A percentile compares a stretch with the other conserved stretches of the same genome.
phyloP scores from a whole-genome alignment of 345 rosid species.

The Salix exigua region DNA sequence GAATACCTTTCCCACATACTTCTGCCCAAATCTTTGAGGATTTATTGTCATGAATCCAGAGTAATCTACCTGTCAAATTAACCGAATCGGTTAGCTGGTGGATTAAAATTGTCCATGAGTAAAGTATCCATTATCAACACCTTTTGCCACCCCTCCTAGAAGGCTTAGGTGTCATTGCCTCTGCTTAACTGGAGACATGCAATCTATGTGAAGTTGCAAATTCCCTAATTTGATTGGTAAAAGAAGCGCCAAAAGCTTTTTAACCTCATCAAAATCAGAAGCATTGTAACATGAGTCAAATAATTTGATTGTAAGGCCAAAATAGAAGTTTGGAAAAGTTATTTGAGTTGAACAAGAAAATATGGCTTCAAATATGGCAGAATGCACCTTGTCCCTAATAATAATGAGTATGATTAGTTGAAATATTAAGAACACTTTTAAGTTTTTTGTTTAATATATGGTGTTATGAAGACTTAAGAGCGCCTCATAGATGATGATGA shows the following conservation, averaged over 20 bases:
- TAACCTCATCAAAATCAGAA: background rate
- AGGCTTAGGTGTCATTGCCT: no score
- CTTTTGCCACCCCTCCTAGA: no score
- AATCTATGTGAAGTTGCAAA: no score
- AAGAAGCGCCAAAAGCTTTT: no score
- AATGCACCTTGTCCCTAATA: no score
- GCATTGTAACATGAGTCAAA: background rate
- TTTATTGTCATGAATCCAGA: slow-evolving; percentile 98
- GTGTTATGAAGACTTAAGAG: background rate
- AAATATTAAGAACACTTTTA: background rate
- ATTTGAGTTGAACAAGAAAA: background rate
- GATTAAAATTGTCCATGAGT: background rate
- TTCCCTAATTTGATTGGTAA: no score
- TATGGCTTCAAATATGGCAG: background rate
- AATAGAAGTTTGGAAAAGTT: background rate
- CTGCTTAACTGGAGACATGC: no score
- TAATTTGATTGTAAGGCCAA: background rate
- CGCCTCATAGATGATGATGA: no score
- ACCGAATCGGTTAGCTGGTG: background rate
- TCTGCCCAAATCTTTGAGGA: slow-evolving; percentile 98
- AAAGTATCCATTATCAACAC: background rate
- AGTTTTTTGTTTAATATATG: background rate
- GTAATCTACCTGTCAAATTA: slow-evolving; percentile 77
- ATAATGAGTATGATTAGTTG: background rate
- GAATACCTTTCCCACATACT: slow-evolving; percentile 94